Evolutionary conservation across 192 early-diverging fungal species (phyloP).

Genomic region (Coemansia sp.): DNA sequence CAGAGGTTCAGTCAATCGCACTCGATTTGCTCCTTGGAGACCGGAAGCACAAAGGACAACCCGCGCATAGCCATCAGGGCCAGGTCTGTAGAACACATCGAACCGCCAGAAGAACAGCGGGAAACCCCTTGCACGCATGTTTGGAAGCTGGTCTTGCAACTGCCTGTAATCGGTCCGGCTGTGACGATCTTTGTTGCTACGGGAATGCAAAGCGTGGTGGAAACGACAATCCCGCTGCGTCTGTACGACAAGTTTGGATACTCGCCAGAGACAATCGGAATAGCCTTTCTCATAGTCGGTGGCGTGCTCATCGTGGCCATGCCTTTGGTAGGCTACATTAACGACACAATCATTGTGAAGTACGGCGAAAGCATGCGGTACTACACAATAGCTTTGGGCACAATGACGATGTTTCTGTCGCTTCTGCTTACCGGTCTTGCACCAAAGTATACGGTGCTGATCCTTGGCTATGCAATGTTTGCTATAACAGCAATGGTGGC

Average conservation of each 20-base stretch:
- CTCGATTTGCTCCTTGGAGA: not conserved
- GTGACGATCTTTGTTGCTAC: slow-evolving; percentile 49
- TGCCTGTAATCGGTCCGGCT: slow-evolving; percentile 40
- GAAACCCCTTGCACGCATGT: slow-evolving; percentile 9
- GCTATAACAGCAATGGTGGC: slow-evolving; percentile 40
- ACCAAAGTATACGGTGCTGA: slow-evolving; percentile 28
- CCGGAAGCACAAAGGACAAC: not conserved
- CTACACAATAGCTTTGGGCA: slow-evolving; percentile 37
- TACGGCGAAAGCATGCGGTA: slow-evolving; percentile 47
- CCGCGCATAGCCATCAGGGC: not conserved
- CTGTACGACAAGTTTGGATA: slow-evolving; percentile 43
- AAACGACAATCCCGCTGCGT: slow-evolving; percentile 43
- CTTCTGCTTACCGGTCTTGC: slow-evolving; percentile 30
- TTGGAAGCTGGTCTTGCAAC: slow-evolving; percentile 23
- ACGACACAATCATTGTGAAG: slow-evolving; percentile 23
- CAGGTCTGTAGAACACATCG: not conserved
- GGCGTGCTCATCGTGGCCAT: slow-evolving; percentile 46
- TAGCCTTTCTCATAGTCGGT: slow-evolving; percentile 47
- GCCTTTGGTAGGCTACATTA: slow-evolving; percentile 38
- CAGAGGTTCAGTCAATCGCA: not conserved
- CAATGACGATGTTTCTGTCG: slow-evolving; percentile 24
- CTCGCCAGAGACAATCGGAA: slow-evolving; percentile 40
- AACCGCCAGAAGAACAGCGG: not conserved
- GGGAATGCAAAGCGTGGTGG: slow-evolving; percentile 48
- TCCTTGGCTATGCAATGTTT: slow-evolving; percentile 49